Evolutionary conservation across 2,329 filamentous ascomycete genomes (phyloP).

Genomic region (Lasiodiplodia sp.): DNA sequence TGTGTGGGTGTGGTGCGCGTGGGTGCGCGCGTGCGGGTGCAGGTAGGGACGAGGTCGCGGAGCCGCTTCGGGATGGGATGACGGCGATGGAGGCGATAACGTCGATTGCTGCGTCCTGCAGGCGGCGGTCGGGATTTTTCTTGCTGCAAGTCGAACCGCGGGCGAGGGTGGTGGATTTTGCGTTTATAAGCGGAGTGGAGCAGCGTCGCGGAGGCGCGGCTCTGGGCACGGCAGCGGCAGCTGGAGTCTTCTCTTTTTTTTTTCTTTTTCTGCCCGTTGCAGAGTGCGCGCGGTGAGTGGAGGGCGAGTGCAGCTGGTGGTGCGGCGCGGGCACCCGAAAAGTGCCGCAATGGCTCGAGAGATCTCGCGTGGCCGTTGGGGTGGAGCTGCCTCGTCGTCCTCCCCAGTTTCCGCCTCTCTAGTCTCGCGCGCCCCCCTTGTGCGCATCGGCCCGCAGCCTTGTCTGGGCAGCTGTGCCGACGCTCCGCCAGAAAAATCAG

Average conservation of each 20-base stretch:
- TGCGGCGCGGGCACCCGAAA: slow-evolving; percentile 5
- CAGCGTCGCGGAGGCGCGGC: background rate
- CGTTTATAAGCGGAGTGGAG: slow-evolving; percentile 17
- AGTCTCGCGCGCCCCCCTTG: background rate
- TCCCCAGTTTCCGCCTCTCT: slow-evolving; percentile 1
- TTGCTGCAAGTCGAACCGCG: background rate
- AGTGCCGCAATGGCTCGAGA: slow-evolving; percentile 12
- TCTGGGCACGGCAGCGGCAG: slow-evolving; percentile 3
- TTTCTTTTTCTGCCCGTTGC: background rate
- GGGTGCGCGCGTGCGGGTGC: background rate
- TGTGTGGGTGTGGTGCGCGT: background rate
- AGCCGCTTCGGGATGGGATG: background rate
- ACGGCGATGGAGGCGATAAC: background rate
- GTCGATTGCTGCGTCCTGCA: background rate
- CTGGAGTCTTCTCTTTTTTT: background rate
- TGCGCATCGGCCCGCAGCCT: slow-evolving; percentile 23
- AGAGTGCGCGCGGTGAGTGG: background rate
- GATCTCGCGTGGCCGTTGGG: slow-evolving; percentile 1
- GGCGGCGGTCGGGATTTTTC: background rate
- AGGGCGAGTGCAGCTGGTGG: background rate
- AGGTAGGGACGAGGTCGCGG: background rate
- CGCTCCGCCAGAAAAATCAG: slow-evolving; percentile 9
- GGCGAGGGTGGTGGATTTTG: slow-evolving; percentile 10
- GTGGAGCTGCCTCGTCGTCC: slow-evolving; percentile 4
- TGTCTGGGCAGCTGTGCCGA: slow-evolving; percentile 17